Evolutionary conservation across 2,329 filamentous ascomycete species (phyloP).

Genomic region (Colletotrichum chrysophilum): DNA sequence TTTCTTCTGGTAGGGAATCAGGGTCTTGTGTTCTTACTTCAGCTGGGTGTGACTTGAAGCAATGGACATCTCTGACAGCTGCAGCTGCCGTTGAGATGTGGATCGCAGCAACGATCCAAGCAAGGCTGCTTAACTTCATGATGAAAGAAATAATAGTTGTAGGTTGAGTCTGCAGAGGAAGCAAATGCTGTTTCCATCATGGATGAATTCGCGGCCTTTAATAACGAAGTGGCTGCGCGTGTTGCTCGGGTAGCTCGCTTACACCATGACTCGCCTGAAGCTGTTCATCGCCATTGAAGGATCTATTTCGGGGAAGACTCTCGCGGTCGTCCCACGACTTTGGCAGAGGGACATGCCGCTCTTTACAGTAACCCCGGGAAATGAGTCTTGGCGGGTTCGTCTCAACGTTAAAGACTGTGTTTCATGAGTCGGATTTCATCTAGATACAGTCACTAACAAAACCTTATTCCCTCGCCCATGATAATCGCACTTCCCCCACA

Average conservation of each 20-base stretch:
- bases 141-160: not conserved
- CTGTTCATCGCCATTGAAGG: not conserved
- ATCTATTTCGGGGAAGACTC: not conserved
- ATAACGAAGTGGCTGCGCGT: fast-evolving
- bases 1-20: too few species aligned
- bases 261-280: not conserved
- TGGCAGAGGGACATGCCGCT: not conserved
- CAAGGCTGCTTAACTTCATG: not conserved
- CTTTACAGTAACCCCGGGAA: not conserved
- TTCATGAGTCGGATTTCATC: not conserved
- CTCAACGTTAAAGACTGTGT: not conserved
- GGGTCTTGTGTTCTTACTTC: not conserved
- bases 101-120: not conserved
- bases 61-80: not conserved
- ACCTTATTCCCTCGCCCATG: not conserved
- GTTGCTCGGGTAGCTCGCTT: not conserved
- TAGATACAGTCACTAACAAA: not conserved
- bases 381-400: not conserved
- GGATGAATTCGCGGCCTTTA: fast-evolving
- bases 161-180: not conserved
- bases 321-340: not conserved
- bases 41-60: not conserved
- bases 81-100: not conserved
- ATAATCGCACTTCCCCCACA: not conserved
- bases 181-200: fast-evolving